Base-by-base conservation (phyloP, 768 basidiomycete genomes). In the Macrolepiota albuminosa region DNA sequence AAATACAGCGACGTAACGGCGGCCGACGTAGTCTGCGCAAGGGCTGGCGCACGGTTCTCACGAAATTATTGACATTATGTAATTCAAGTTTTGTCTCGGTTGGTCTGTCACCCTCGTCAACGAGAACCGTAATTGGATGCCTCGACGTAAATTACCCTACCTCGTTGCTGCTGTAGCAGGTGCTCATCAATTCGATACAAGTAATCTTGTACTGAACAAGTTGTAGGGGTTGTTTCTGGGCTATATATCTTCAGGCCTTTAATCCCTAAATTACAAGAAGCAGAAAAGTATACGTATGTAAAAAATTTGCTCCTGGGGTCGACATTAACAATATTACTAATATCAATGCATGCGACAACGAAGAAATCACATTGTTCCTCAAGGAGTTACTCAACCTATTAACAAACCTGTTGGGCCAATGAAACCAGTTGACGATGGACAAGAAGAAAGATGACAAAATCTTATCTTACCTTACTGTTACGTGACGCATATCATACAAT, bases 181-280 rank as follows among this genome's bases (percentile, higher is more conserved):
- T 87, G 66, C 56, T 62, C 48, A 18, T 21, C 56, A 54, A 58
- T 24, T 5, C 4, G 54, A n/a, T 13, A 11, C 36, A 24, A 14
- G 14, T 39, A 21, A 48, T 36, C 33, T 24, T 31, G 34, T 24
- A 50, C 57, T 55, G 54, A 59, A 45, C 24, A 54, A 48, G 21
- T 60, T 53, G 14, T 62, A 88, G 87, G 87, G 34, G 69, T 86
- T 54, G 63, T 77, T 31, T 87, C 87, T 13, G 87, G 87, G 9
- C 68, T 86, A 24, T 88, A 88, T 68, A 84, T 88, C 55, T 88
- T 88, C 73, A 79, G 81, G 65, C 86, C 86, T 5, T 63, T 79
- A 59, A 65, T 80, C 21, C 53, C 68, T 40, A 59, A 71, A 45
- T 9, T 18, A 42, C 66, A 69, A 36, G 50, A 54, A 53, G 39